Evolutionary conservation across 1,284 basidiomycete species (phyloP), one percentile per base, ranked within the genome.

Genomic region (Bjerkandera adusta): DNA sequence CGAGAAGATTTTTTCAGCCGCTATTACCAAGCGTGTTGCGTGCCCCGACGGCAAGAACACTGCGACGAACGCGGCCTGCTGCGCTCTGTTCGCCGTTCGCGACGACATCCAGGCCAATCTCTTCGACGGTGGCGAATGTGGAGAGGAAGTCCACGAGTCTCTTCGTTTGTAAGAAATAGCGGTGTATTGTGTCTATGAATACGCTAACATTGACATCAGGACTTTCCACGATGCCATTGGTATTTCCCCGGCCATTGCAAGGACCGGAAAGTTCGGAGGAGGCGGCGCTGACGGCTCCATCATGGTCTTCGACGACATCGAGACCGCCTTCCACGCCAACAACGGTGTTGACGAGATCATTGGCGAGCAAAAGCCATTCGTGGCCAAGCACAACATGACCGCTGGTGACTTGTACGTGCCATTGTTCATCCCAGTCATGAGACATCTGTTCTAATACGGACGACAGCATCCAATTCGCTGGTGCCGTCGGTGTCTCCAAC

Each of bases 141-240:
- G 67, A 41, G 69, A 72, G 60, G 67, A 71, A 42, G 70, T 68
- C 21, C 73, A 70, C 52, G 69, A 71, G 47, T 63, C 70, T 12
- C 54, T 74, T 27, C 67, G 72, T 21, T 50, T 73, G 41, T 43
- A 16, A 21, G 41, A 32, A 12, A 12, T 29, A 5, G 13, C n/a
- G 7, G 13, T 30, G 15, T 20, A 41, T 8, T n/a, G 8, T 30
- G 27, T n/a, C 8, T 30, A n/a, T 30, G 27, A 8, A 8, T 30
- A n/a, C 22, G 22, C 41, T 18, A 3, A 41, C 24, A n/a, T n/a
- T 7, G 21, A 12, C 15, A 7, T n/a, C 41, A 43, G 41, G 49
- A 67, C 71, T 16, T 73, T 75, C 63, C 72, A 74, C 56, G 72
- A 74, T 45, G 70, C 68, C 30, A 70, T 71, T 42, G 71, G 68